Base-by-base conservation (phyloP, 1,284 basidiomycete species). In the Trichosporon sp. region DNA sequence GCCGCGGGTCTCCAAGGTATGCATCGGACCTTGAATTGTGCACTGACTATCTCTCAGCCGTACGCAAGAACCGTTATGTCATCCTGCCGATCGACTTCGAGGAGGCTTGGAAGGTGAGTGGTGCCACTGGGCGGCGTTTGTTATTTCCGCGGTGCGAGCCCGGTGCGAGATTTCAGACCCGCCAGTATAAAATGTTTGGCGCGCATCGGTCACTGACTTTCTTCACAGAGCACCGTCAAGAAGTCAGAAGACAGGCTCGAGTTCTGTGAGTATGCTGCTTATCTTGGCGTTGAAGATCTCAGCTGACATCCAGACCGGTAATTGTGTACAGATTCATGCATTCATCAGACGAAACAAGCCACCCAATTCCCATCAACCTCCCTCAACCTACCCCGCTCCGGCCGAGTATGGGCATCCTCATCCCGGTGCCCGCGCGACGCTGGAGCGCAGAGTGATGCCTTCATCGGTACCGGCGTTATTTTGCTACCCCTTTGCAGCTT, bases 51-150 rank as follows among this genome's bases (percentile, higher is more conserved):
- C 33, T 6, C 29, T 1, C 71, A 95, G 93, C 95, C 70, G 95
- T 98, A 32, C 88, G 95, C 65, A 97, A 96, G 84, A 98, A 98
- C 81, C 88, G 96, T 74, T 99, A 99, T 80, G 87, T 99, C 62
- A 95, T 99, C 77, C 84, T 99, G 57, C 95, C 96, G 0, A 87
- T 90, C 32, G 96, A 99, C 85, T 99, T 98, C 78, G 96, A 99
- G 79, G 94, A 97, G 81, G 92, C 92, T 74, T 97, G 94, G 93
- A 97, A 96, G 85, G 92, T 95, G 72, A 77, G 89, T 86, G 14
- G 11, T 19, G 29, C 64, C 67, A 68, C 67, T 33, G 13, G 54
- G 59, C 59, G 59, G 63, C 61, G 60, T 59, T 62, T 62, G 34
- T 64, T 54, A 60, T 66, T 58, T 29, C 58, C 67, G 62, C 40